A percentile compares a stretch with the other conserved stretches of the same genome.
Evolutionary conservation across 2,329 filamentous ascomycete species (phyloP).

Genomic region (Phaeophleospora eucalypticola): DNA sequence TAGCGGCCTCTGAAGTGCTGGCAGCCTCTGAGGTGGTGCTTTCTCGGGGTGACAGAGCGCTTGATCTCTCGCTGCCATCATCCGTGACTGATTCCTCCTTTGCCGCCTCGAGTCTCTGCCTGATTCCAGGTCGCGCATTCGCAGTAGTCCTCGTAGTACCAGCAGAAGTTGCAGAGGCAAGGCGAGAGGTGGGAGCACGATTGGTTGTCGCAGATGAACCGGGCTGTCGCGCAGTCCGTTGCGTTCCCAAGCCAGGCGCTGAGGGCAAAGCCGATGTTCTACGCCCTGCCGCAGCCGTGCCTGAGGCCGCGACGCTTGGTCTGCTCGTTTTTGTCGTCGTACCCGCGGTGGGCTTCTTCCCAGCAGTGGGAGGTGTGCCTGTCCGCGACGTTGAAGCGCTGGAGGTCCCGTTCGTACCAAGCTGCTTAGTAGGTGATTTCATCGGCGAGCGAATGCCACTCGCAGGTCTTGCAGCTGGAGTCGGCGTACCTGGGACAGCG

Average conservation of each 20-base stretch:
- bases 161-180: conserved; percentile 12
- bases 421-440: conserved; percentile 75
- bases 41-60: conserved; percentile 3
- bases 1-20: conserved; percentile 19
- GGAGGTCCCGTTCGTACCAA: conserved; percentile 49
- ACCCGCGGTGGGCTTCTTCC: conserved; percentile 31
- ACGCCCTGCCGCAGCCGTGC: conserved; percentile 20
- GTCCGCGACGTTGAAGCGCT: conserved; percentile 60
- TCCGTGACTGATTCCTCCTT: conserved; percentile 23
- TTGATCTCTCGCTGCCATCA: conserved; percentile 19
- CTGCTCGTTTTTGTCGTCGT: conserved; percentile 39
- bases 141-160: conserved; percentile 5
- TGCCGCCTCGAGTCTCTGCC: conserved; percentile 15
- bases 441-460: conserved; percentile 65
- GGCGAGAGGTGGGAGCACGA: conserved; percentile 11
- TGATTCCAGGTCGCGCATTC: conserved; percentile 9
- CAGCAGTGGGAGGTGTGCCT: conserved; percentile 57
- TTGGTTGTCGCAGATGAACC: conserved; percentile 6
- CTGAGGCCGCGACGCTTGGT: conserved; percentile 48
- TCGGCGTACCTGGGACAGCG: conserved; percentile 65
- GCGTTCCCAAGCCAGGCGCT: conserved; percentile 20
- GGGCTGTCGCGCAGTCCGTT: conserved; percentile 5
- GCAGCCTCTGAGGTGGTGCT: conserved; percentile 10
- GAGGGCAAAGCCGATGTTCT: conserved; percentile 32
- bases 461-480: conserved; percentile 56